Evolutionary conservation across 768 basidiomycete species (phyloP).

Genomic region (Phanerodontia chrysosporium): DNA sequence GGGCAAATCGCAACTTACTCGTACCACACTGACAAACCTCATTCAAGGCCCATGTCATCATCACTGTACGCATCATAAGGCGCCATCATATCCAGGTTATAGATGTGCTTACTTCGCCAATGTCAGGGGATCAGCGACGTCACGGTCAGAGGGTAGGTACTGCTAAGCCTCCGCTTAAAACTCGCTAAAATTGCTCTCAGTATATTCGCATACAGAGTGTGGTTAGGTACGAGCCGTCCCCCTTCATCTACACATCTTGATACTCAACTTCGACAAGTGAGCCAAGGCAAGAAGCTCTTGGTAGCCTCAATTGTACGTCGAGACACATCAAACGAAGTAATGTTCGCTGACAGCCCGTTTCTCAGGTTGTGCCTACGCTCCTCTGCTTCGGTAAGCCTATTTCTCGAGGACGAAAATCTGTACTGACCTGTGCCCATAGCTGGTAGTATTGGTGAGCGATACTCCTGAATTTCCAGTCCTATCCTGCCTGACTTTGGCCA

Average conservation of each 20-base stretch:
- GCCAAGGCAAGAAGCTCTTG: constrained; percentile 18
- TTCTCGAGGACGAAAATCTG: background rate
- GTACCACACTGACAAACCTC: background rate
- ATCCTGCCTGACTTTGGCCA: background rate
- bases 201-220: constrained; percentile 23
- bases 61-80: too few relatives aligned
- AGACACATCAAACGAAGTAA: background rate
- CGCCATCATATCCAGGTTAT: background rate
- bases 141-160: constrained; percentile 18
- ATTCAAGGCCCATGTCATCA: constrained; percentile 8
- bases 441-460: background rate
- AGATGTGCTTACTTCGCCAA: too few relatives aligned
- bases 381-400: background rate
- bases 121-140: constrained; percentile 22
- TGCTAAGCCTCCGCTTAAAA: too few relatives aligned
- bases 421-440: background rate
- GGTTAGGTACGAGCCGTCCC: constrained; percentile 13
- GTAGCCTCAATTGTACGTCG: constrained; percentile 17
- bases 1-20: background rate
- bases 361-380: constrained; percentile 3
- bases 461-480: background rate
- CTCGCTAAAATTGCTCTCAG: constrained; percentile 6
- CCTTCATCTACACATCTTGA: too few relatives aligned
- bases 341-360: too few relatives aligned
- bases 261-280: constrained; percentile 15